Evolutionary conservation across 2,329 filamentous ascomycete genomes (phyloP), one percentile per base, ranked within the genome.

Genomic region (Aspergillus texensis): DNA sequence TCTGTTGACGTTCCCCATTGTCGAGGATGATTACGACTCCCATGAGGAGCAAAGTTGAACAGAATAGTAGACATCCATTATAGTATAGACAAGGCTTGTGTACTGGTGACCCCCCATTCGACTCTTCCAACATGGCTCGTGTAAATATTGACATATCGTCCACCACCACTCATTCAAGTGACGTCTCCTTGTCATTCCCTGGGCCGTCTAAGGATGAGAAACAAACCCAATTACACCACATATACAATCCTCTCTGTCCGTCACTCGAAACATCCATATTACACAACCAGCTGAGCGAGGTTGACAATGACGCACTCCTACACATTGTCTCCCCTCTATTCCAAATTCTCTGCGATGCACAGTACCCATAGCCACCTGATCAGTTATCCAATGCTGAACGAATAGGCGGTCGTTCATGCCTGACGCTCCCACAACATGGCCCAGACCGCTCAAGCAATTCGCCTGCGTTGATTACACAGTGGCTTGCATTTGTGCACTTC

Each of bases 1-100:
- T 1, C 90, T 97, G 32, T 81, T 97, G 67, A 97, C 94, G 14
- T 99, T 94, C 75, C 94, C 95, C 0, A 85, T 98, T 43, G 81
- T 87, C 21, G 93, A 96, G 68, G 82, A 96, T 52, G 92, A 96
- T 66, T 89, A 94, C 39, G 88, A 90, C 28, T 62, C 60, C 3
- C 55, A 58, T 34, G 32, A 34, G 11, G 21, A 36, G n/a, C 30
- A 26, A 32, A 26, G n/a, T 53, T 32, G 41, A 58, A 12, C 21
- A 11, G 9, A 28, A 28, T 28, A 28, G 14, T 50, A 50, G 46
- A 50, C 12, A 48, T 6, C n/a, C 43, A 46, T 14, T 24, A 14
- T 48, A 48, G 11, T 26, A 48, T 48, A 48, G 45, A 48, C 21
- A 48, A 6, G 45, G 45, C n/a, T 48, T 14, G 4, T 14, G 11